phyloP scores from a whole-genome alignment of 371 early-diverging fungal species.

The Rhizopus stolonifer region DNA sequence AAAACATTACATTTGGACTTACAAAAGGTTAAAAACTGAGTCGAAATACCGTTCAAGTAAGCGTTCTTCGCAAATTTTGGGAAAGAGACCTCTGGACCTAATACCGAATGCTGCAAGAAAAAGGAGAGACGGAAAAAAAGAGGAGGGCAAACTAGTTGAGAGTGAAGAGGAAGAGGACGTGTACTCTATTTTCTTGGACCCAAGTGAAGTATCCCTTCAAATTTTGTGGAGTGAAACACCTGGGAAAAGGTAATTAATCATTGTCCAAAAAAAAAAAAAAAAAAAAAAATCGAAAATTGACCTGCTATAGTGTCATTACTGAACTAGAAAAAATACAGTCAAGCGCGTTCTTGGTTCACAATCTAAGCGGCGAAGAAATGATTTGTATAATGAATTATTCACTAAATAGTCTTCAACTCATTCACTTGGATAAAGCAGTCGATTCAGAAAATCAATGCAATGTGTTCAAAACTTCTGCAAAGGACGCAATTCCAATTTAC shows the following conservation, averaged over 20 bases:
- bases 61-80: background rate
- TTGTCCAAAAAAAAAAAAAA: background rate
- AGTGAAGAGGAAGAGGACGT: slow-evolving; percentile 16
- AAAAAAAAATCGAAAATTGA: too few species aligned
- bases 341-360: slow-evolving; percentile 28
- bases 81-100: background rate
- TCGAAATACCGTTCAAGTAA: background rate
- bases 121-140: background rate
- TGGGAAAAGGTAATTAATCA: slow-evolving; percentile 1
- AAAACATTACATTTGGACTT: slow-evolving; percentile 20
- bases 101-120: background rate
- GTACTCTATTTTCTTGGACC: slow-evolving; percentile 7
- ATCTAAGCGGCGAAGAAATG: slow-evolving; percentile 25
- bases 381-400: slow-evolving; percentile 41
- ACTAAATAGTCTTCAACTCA: slow-evolving; percentile 3
- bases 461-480: slow-evolving; percentile 28
- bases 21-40: slow-evolving; percentile 9
- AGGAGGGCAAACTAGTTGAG: slow-evolving; percentile 6
- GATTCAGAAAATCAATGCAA: slow-evolving; percentile 14
- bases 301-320: background rate
- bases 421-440: slow-evolving; percentile 9
- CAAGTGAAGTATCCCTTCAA: slow-evolving; percentile 29
- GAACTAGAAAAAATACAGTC: slow-evolving; percentile 13
- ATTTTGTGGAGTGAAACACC: slow-evolving; percentile 31
- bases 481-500: slow-evolving; percentile 36